These are phyloP conservation scores for Pholiota molesta DNA, from an alignment of 768 basidiomycete species.

Conservation along the genomic window DNA sequence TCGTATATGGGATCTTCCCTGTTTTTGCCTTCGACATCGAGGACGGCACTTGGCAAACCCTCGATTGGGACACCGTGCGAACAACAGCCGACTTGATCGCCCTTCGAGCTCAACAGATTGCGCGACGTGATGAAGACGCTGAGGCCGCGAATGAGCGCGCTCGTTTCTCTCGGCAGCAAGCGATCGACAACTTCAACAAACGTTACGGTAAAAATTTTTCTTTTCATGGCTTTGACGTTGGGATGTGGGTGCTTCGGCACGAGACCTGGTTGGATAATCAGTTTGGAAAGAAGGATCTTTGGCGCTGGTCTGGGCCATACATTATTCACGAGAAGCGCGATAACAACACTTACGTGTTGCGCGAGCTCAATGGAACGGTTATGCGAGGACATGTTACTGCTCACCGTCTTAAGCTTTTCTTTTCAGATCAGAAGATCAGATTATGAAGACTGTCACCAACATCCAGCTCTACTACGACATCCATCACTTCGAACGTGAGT, in stretches of 20 bases:
- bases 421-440: conserved; percentile 20
- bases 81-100: no score
- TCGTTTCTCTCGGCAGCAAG: conserved; percentile 11
- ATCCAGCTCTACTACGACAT: neutral
- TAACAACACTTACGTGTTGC: conserved; percentile 18
- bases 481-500: neutral
- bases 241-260: conserved; percentile 33
- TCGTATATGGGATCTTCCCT: conserved; percentile 32
- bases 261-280: conserved; percentile 32
- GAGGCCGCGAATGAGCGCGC: conserved; percentile 16
- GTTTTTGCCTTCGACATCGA: conserved; percentile 31
- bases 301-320: conserved; percentile 33
- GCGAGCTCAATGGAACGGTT: no score
- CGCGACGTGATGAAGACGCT: conserved; percentile 21
- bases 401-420: conserved; percentile 20
- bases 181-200: conserved; percentile 27
- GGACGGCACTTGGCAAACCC: conserved; percentile 30
- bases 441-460: conserved; percentile 12
- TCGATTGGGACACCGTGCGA: conserved; percentile 26
- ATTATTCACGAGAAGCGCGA: conserved; percentile 24
- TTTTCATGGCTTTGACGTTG: conserved; percentile 22
- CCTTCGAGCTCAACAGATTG: conserved; percentile 29
- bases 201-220: conserved; percentile 15
- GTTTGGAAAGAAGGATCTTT: conserved; percentile 30
- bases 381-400: conserved; percentile 20